Percentiles rank a stretch among this genome's conserved stretches.
These are phyloP conservation scores for Elaeagnus macrophylla DNA, from an alignment of 306 rosid genomes.

Conservation along the genomic window DNA sequence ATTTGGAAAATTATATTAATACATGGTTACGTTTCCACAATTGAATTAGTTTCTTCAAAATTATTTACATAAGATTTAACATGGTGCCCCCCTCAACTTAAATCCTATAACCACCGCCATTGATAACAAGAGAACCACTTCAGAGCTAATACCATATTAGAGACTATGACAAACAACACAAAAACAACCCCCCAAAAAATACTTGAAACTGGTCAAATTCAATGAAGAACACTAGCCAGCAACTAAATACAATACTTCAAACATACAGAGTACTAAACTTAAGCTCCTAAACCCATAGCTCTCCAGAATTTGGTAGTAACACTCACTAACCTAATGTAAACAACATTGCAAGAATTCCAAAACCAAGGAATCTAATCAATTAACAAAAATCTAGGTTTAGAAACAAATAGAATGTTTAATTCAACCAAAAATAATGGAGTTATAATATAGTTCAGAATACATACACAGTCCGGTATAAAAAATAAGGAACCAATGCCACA, in stretches of 20 bases:
- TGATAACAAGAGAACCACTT: too few relatives aligned
- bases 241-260: background rate
- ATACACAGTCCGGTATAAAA: conserved; percentile 16
- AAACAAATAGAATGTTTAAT: background rate
- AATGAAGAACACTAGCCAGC: background rate
- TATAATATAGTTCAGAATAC: background rate
- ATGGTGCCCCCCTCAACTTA: too few relatives aligned
- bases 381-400: conserved; percentile 18
- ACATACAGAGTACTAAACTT: background rate
- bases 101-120: too few relatives aligned
- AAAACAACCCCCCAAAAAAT: background rate
- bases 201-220: background rate
- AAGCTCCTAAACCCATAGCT: conserved; percentile 7
- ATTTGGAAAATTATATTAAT: too few relatives aligned
- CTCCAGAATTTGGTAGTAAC: background rate
- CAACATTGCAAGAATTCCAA: background rate
- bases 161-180: background rate
- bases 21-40: too few relatives aligned
- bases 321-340: background rate
- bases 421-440: background rate
- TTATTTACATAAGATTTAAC: too few relatives aligned
- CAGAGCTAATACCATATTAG: too few relatives aligned
- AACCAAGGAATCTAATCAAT: too few relatives aligned
- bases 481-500: conserved; percentile 16
- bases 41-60: too few relatives aligned